Base-by-base conservation (phyloP, 208 protist genomes). In the Naegleria gruberi region DNA sequence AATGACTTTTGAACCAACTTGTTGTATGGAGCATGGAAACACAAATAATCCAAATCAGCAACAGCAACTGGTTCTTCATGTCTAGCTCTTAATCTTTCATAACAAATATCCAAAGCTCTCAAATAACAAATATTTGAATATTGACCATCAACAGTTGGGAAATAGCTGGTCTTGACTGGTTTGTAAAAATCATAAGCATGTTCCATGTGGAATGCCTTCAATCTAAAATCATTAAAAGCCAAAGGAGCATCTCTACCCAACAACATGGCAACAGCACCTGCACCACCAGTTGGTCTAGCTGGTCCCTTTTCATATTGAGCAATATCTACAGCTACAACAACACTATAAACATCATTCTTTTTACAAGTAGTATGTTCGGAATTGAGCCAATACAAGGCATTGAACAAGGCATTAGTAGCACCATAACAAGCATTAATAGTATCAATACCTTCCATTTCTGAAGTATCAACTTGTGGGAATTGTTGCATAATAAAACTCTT, bases 121-220 rank as follows among this genome's bases (percentile, higher is more conserved):
- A 97, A 92, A 92, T 97, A 98, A 83, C 94, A 96, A 42, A 46
- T 85, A 74, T 95, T 94, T 23, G 95, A 96, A 26, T 96, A 92
- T 43, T 95, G 91, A 44, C 96, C 96, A 88, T 97, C 95, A 5
- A 98, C 96, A 23, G 89, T 73, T 43, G 97, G 96, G 91, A 97
- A 97, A 90, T 96, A 94, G 57, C 92, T 94, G n/a, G 85, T 57
- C n/a, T 95, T 65, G 65, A 95, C 87, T 73, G 96, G 96, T 92
- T 98, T 98, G 93, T 96, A 98, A 86, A 98, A 98, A 91, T 98
- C 97, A 43, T 94, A 98, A 6, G 91, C 93, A 91, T 98, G 92
- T 89, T 95, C 92, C 55, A 95, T 93, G 90, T 96, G 92, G 37
- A 92, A 91, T 57, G 89, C 91, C 65, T 94, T 90, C 40, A 43